Evolutionary conservation across 495 filamentous ascomycete species (phyloP), one percentile per base, ranked within the genome.

Genomic region (Barbatosphaeria neglecta): DNA sequence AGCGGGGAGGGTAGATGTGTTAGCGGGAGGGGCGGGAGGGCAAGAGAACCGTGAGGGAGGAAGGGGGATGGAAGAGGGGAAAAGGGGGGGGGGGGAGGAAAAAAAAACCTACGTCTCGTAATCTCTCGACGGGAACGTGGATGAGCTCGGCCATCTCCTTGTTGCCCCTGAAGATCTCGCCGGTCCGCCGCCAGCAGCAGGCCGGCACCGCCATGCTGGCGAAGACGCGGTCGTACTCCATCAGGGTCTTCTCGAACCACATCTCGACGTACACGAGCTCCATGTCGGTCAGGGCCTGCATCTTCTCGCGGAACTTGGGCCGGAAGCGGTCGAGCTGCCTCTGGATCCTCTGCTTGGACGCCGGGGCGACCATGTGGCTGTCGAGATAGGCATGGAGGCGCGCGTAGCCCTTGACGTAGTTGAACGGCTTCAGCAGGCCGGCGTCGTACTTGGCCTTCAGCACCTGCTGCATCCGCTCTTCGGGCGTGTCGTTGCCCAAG

Each of bases 121-220:
- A 67, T 50, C 77, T 81, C 56, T 95, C 90, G 54, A 96, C 87
- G 1, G 88, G 87, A 46, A 96, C 87, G 54, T 87, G 82, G 46
- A 99, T 92, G 37, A 99, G 74, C 62, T 96, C 87, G 20, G 92
- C 93, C 90, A 99, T 97, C 62, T 97, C 92, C 55, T 90, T 94
- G 60, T 99, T 99, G 2, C 90, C 92, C 49, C 93, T 80, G 60
- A 95, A 96, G 39, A 99, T 97, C 64, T 97, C 92, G 15, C 92
- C 92, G 0, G 92, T 97, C 58, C 92, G 75, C 53, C 93, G 78
- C 92, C 92, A 99, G 60, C 90, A 93, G 64, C 92, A 99, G 27
- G 92, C 92, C 3, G 92, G 92, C 49, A 97, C 90, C 19, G 92
- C 90, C 92, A 99, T 97, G 63, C 87, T 93, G 11, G 92, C 93